Base-by-base conservation (phyloP, 2,329 filamentous ascomycete genomes). In the Ophiostoma sp. region DNA sequence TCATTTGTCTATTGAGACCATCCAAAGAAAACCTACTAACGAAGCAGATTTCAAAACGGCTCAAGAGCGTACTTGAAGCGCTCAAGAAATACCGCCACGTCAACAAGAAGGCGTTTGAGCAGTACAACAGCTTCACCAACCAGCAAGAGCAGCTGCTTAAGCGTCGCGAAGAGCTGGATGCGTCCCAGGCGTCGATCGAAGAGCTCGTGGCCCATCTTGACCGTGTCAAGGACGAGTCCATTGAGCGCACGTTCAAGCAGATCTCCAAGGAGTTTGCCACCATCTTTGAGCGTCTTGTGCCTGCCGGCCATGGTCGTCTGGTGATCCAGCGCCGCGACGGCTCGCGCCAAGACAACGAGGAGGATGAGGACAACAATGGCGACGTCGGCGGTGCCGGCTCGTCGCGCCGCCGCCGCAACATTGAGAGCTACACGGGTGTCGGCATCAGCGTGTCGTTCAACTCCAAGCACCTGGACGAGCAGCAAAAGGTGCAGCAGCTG, bases 101-200 rank as follows among this genome's bases (percentile, higher is more conserved):
- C 81, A 99, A 99, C 86, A 99, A 98, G 82, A 98, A 99, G 81
- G 95, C 95, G 0, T 97, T 98, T 77, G 96, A 99, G 80, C 95
- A 99, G 79, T 99, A 98, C 83, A 96, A 94, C 81, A 96, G 90
- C 81, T 99, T 98, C 79, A 97, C 94, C 8, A 91, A 89, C 68
- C 93, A 97, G 80, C 90, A 96, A 71, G 94, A 97, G 73, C 90
- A 90, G 31, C 84, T 99, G 23, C 91, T 91, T 67, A 90, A 91
- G 76, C 90, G 95, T 74, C 88, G 94, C 67, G 87, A 90, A 75
- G 95, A 98, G 78, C 87, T 99, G 13, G 93, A 97, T 75, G 89
- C 88, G 17, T 94, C 92, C 2, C 93, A 96, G 75, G 85, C 84
- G 48, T 94, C 92, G 1, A 99, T 99, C 75, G 90, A 96, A 77